phyloP scores from a whole-genome alignment of 2,329 filamentous ascomycete species.

The Stachybotrys echinatus region DNA sequence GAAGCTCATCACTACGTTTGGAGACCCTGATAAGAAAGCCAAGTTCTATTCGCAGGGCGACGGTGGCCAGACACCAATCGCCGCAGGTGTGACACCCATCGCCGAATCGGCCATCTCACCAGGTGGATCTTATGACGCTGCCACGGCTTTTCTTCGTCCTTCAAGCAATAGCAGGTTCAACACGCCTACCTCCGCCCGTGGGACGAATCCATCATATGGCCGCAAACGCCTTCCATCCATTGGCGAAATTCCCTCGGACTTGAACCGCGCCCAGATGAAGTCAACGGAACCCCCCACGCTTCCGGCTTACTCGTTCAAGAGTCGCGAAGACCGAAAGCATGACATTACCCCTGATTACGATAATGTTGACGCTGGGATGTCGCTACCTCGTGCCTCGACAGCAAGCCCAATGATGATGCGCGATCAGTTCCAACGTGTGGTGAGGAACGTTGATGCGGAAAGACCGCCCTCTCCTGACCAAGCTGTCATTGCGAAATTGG shows the following conservation, averaged over 20 bases:
- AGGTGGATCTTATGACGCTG: constrained; percentile 53
- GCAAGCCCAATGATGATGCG: constrained; percentile 62
- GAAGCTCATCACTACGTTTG: constrained; percentile 89
- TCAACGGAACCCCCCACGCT: constrained; percentile 15
- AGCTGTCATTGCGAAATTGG: constrained; percentile 57
- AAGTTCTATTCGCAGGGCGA: constrained; percentile 57
- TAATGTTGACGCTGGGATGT: constrained; percentile 35
- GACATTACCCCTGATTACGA: constrained; percentile 35
- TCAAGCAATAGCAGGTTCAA: constrained; percentile 64
- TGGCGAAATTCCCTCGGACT: constrained; percentile 47
- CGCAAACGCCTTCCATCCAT: constrained; percentile 71
- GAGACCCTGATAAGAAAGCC: constrained; percentile 54
- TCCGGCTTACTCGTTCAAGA: constrained; percentile 17
- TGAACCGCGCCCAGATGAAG: constrained; percentile 23
- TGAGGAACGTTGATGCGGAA: constrained; percentile 22
- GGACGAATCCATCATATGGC: constrained; percentile 53
- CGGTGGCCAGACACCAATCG: constrained; percentile 67
- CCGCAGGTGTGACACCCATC: constrained; percentile 82
- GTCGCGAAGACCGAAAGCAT: constrained; percentile 25
- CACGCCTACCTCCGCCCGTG: constrained; percentile 59
- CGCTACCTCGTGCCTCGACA: constrained; percentile 60
- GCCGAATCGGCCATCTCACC: constrained; percentile 66
- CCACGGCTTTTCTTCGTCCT: constrained; percentile 63
- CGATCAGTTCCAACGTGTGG: constrained; percentile 34
- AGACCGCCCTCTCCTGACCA: constrained; percentile 58